These are phyloP conservation scores for Kodamaea laetipori DNA, from an alignment of 805 yeast species.

Conservation along the genomic window DNA sequence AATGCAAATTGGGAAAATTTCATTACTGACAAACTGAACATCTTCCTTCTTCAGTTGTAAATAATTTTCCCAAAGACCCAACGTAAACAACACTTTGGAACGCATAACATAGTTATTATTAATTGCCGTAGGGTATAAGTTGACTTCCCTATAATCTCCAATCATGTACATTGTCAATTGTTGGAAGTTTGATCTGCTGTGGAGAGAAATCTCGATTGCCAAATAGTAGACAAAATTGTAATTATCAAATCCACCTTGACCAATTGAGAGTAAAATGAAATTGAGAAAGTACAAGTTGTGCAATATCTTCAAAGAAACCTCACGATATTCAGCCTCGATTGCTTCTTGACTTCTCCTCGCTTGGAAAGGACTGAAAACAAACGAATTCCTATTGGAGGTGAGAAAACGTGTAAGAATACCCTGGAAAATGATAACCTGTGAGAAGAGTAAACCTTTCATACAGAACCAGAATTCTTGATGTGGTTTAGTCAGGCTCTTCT, in stretches of 20 bases:
- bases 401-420: conserved; percentile 46
- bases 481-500: conserved; percentile 8
- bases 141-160: conserved; percentile 37
- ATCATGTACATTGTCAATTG: conserved; percentile 29
- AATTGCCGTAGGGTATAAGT: conserved; percentile 29
- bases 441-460: conserved; percentile 46
- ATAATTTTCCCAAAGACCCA: conserved; percentile 51
- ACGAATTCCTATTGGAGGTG: conserved; percentile 21
- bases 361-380: conserved; percentile 12
- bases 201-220: conserved; percentile 44
- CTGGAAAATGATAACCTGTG: conserved; percentile 52
- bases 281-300: conserved; percentile 46
- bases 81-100: conserved; percentile 46
- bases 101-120: conserved; percentile 30
- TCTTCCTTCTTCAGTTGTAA: conserved; percentile 30
- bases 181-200: conserved; percentile 18
- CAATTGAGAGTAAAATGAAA: conserved; percentile 53
- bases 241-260: conserved; percentile 65
- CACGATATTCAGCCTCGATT: conserved; percentile 29
- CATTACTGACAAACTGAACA: conserved; percentile 22
- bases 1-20: conserved; percentile 34
- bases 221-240: conserved; percentile 61
- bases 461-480: conserved; percentile 38
- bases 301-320: conserved; percentile 34
- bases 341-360: conserved; percentile 10